Percentiles rank a stretch among this genome's conserved stretches.
Evolutionary conservation across 2,329 filamentous ascomycete genomes (phyloP).

Genomic region (Zymoseptoria brevis): DNA sequence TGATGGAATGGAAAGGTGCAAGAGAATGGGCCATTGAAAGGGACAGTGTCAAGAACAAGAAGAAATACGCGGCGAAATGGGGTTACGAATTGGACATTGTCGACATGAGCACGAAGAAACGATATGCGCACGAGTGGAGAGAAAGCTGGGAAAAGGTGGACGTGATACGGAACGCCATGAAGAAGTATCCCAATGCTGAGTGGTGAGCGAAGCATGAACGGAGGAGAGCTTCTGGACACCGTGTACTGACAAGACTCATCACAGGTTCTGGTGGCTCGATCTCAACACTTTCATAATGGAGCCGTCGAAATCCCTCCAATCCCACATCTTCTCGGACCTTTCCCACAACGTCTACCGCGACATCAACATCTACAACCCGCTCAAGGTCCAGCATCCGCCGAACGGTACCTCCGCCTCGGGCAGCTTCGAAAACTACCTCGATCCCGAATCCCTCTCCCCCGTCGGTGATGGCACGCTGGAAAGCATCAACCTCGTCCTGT

Average conservation of each 20-base stretch:
- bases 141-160: constrained; percentile 99
- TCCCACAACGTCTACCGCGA: constrained; percentile 74
- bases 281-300: constrained; percentile 99
- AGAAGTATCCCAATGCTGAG: constrained; percentile 91
- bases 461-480: constrained; percentile 67
- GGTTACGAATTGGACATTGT: constrained; percentile 94
- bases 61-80: constrained; percentile 77
- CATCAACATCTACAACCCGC: constrained; percentile 91
- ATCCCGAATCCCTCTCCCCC: constrained; percentile 61
- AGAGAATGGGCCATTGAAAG: constrained; percentile 97
- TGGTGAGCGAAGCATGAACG: constrained; percentile 59
- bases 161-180: constrained; percentile 76
- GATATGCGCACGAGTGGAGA: constrained; percentile 97
- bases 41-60: constrained; percentile 93
- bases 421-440: constrained; percentile 53
- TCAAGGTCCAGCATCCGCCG: constrained; percentile 84
- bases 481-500: constrained; percentile 79
- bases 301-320: constrained; percentile 78
- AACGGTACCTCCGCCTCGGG: constrained; percentile 39
- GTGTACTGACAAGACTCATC: constrained; percentile 6
- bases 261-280: constrained; percentile 98
- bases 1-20: constrained; percentile 98
- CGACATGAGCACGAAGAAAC: constrained; percentile 98
- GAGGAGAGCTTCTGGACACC: not conserved
- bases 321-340: constrained; percentile 80